Conservation (phyloP, 2,329 filamentous ascomycete genomes). For the Fusarium sp. region DNA sequence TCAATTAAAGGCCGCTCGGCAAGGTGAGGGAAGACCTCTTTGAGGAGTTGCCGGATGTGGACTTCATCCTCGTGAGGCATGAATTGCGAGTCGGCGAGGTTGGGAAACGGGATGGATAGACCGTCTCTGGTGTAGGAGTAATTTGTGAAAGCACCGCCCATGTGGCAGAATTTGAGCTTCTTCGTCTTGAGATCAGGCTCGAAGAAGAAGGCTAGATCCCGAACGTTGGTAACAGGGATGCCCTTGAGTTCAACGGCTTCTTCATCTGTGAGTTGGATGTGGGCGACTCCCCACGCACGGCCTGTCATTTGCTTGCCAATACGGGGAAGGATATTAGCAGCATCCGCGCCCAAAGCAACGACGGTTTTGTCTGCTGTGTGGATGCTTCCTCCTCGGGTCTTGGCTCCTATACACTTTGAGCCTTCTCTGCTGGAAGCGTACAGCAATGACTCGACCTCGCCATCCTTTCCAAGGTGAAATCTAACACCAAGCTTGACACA, state of each 20-base stretch:
- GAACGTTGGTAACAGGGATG: slow-evolving; percentile 32
- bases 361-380: slow-evolving; percentile 29
- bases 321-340: slow-evolving; percentile 12
- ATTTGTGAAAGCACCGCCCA: slow-evolving; percentile 34
- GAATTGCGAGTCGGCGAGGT: slow-evolving; percentile 20
- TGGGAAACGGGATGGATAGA: slow-evolving; percentile 13
- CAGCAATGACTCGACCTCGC: slow-evolving; percentile 25
- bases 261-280: slow-evolving; percentile 29
- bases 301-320: slow-evolving; percentile 36
- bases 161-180: slow-evolving; percentile 37
- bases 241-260: slow-evolving; percentile 25
- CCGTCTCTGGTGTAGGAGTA: slow-evolving; percentile 33
- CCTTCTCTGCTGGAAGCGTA: slow-evolving; percentile 26
- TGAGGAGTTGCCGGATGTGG: slow-evolving; percentile 21
- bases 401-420: slow-evolving; percentile 21
- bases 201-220: slow-evolving; percentile 32
- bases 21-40: slow-evolving; percentile 16
- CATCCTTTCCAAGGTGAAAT: slow-evolving; percentile 21
- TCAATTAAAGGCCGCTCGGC: slow-evolving; percentile 25
- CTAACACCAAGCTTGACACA: slow-evolving; percentile 30
- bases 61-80: slow-evolving; percentile 34
- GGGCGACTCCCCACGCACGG: slow-evolving; percentile 29
- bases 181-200: slow-evolving; percentile 28
- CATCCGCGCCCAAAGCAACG: slow-evolving; percentile 23
- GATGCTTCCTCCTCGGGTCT: slow-evolving; percentile 11